Conservation (phyloP, 164 flowering plant species). For the Euptelea pleiosperma region DNA sequence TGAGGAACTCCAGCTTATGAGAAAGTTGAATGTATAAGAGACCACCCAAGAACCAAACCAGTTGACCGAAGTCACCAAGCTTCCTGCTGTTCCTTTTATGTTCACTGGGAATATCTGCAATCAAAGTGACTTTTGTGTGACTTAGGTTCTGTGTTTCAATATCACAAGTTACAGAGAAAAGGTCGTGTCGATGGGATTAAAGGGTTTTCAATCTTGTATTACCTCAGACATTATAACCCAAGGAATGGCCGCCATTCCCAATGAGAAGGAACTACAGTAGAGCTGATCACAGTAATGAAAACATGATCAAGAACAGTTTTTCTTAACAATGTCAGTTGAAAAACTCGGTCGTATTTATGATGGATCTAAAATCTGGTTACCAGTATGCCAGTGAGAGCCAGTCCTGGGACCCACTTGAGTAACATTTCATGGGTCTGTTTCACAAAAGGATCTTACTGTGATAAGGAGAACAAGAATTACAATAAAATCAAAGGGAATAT, state of each 20-base stretch:
- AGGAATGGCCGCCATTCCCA: conserved; percentile 88
- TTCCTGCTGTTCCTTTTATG: conserved; percentile 78
- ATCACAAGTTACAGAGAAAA: background rate
- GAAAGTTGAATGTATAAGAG: conserved; percentile 74
- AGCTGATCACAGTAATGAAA: conserved; percentile 33
- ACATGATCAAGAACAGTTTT: background rate
- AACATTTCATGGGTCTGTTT: conserved; percentile 44
- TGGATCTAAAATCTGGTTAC: too few species aligned
- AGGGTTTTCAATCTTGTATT: background rate
- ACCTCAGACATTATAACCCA: conserved; percentile 96
- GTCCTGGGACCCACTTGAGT: conserved; percentile 32
- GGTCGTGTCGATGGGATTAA: too few species aligned
- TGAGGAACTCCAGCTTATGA: conserved; percentile 73
- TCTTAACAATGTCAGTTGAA: background rate
- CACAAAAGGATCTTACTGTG: conserved; percentile 9
- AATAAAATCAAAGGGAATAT: background rate
- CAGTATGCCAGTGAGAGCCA: conserved; percentile 66
- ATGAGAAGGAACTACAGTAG: conserved; percentile 58
- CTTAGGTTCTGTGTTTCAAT: too few species aligned
- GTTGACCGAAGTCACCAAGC: conserved; percentile 67
- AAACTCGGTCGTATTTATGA: background rate
- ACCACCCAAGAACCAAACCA: conserved; percentile 83
- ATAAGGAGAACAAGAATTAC: background rate
- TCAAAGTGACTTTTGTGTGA: background rate
- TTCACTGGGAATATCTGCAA: conserved; percentile 76